phyloP scores from a whole-genome alignment of 1,139 yeast species.

The Yamadazyma atmosphaerica region DNA sequence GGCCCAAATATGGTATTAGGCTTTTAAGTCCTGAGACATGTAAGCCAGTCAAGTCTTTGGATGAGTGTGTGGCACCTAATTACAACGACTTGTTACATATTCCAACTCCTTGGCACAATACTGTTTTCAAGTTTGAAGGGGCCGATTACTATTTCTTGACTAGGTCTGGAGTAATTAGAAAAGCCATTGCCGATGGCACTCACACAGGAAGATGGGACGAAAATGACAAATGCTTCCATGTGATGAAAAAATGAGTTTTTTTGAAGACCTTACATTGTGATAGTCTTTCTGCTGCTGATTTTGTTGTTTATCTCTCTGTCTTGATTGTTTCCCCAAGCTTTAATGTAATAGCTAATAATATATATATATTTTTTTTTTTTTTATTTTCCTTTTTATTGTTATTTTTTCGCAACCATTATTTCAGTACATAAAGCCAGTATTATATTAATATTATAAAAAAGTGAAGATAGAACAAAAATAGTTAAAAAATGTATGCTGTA shows the following conservation, averaged over 20 bases:
- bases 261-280: too few relatives aligned
- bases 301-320: not conserved
- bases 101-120: constrained; percentile 69
- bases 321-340: not conserved
- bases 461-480: not conserved
- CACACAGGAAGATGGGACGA: constrained; percentile 13
- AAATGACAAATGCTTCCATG: constrained; percentile 8
- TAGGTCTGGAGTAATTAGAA: constrained; percentile 25
- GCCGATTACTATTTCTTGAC: constrained; percentile 26
- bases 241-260: not conserved
- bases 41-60: constrained; percentile 30
- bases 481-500: not conserved
- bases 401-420: too few relatives aligned
- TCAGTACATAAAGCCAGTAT: too few relatives aligned
- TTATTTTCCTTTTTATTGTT: too few relatives aligned
- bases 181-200: constrained; percentile 24
- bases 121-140: constrained; percentile 44
- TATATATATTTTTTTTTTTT: not conserved
- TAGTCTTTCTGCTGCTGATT: too few relatives aligned
- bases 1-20: constrained; percentile 59
- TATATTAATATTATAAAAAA: too few relatives aligned
- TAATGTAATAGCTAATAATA: not conserved
- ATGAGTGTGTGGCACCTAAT: constrained; percentile 27
- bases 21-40: constrained; percentile 48
- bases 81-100: constrained; percentile 54